Base-by-base conservation (phyloP, 106 monocot species). In the Iris macrosiphon region DNA sequence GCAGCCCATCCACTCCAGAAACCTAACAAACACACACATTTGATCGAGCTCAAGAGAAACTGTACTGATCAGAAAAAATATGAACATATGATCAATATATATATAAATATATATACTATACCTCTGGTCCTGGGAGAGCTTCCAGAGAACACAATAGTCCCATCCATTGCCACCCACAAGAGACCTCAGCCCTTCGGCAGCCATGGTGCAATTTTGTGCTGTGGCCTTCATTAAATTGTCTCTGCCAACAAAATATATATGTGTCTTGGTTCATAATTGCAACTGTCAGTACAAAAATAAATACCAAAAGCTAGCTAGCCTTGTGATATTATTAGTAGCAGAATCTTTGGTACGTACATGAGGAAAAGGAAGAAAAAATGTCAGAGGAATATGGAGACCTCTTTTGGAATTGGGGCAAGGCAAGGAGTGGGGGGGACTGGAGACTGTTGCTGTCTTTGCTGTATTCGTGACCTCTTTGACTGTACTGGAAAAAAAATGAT, bases 131-230 rank as follows among this genome's bases (percentile, higher is more conserved):
- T 69, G 73, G 34, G 82, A 76, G 25, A 87, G 40, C 23, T 69
- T 77, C 92, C 92, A 92, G 7, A 71, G 39, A 35, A 87, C 77
- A 70, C 87, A 87, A 63, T 79, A 82, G 28, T 87, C 92, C 92
- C 92, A 87, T 7, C 64, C 83, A 60, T 74, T 65, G 14, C 35
- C 37, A n/a, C 87, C 79, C 27, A 85, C 77, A 51, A 91, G 78
- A 16, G 85, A 57, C 77, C 85, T 80, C 59, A 87, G 56, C 20
- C 62, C 67, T 57, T 87, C 68, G 3, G 53, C 43, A 4, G 53
- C 43, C 42, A 77, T 61, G 42, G 18, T 35, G 42, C 46, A 56
- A 35, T 35, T 59, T 7, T 68, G 45, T 25, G 33, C 27, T 28
- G 40, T 42, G 45, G 24, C 16, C 49, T 62, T 69, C 72, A 62